A percentile compares a stretch with the other conserved stretches of the same genome.
Conservation (phyloP, 2,329 filamentous ascomycete genomes). For the Rhynchosporium graminicola region DNA sequence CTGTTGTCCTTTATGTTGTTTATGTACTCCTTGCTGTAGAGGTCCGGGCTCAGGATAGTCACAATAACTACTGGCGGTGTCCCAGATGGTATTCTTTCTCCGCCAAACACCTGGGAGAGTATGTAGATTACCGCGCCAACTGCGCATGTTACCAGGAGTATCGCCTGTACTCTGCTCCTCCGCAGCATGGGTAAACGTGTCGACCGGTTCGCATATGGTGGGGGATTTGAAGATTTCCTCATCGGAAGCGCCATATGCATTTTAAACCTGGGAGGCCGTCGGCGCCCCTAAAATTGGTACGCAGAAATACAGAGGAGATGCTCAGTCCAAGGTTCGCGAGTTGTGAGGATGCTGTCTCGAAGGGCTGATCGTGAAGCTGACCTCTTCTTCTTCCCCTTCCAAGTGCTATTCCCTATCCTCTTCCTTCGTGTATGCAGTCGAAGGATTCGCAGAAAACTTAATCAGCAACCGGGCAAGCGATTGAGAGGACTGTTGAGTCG, state of each 20-base stretch:
- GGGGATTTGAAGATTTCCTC: conserved; percentile 77
- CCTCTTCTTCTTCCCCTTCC: conserved; percentile 7
- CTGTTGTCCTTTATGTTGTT: conserved; percentile 79
- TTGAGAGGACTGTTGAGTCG: background rate
- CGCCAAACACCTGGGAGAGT: conserved; percentile 46
- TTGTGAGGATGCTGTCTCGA: background rate
- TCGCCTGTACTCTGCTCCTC: conserved; percentile 61
- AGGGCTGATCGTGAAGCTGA: background rate
- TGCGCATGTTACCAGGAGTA: conserved; percentile 49
- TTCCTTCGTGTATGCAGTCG: conserved; percentile 10
- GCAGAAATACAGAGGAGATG: conserved; percentile 5
- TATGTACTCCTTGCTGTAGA: conserved; percentile 66
- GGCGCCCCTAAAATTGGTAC: conserved; percentile 9
- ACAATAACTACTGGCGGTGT: conserved; percentile 73
- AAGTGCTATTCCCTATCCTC: background rate
- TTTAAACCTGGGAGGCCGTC: conserved; percentile 35
- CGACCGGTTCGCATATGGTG: conserved; percentile 66
- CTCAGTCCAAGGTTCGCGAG: background rate
- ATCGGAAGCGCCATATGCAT: conserved; percentile 93
- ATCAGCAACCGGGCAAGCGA: background rate
- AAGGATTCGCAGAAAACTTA: conserved; percentile 1
- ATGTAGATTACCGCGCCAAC: conserved; percentile 56
- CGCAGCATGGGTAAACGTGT: conserved; percentile 57
- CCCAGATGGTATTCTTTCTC: conserved; percentile 49
- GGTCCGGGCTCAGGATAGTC: conserved; percentile 73